phyloP scores from a whole-genome alignment of 768 basidiomycete species.

The Saitozyma podzolica region DNA sequence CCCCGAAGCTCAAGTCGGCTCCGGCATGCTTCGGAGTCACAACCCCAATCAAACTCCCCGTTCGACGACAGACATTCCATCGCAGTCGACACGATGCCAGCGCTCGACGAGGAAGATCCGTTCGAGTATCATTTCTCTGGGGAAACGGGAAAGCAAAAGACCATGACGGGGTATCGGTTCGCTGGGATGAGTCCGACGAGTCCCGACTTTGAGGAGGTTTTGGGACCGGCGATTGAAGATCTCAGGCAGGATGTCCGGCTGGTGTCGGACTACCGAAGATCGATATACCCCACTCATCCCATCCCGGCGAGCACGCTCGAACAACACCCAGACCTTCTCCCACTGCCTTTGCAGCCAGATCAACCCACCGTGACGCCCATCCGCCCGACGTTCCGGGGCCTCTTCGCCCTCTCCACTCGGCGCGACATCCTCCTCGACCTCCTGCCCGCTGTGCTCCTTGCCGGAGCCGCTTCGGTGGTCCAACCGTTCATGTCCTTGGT shows the following conservation, averaged over 20 bases:
- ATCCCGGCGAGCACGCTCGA: constrained; percentile 31
- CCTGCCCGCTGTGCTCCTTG: constrained; percentile 65
- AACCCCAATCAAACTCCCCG: constrained; percentile 24
- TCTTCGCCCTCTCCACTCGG: constrained; percentile 67
- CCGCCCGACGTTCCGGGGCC: constrained; percentile 62
- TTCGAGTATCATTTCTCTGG: not conserved
- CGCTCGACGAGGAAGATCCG: constrained; percentile 2
- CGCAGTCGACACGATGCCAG: constrained; percentile 3
- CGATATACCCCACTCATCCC: constrained; percentile 24
- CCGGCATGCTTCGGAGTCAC: constrained; percentile 7
- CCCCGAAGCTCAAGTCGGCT: constrained; percentile 13
- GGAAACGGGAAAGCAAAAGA: constrained; percentile 15
- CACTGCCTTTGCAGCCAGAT: not conserved
- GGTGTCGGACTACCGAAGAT: constrained; percentile 31
- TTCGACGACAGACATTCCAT: constrained; percentile 45
- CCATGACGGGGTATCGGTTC: constrained; percentile 36
- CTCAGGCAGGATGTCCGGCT: constrained; percentile 1
- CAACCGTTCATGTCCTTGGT: constrained; percentile 84
- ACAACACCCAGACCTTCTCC: constrained; percentile 29
- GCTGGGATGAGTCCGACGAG: constrained; percentile 18
- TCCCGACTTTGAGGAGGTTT: constrained; percentile 19
- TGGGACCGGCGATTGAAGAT: constrained; percentile 7
- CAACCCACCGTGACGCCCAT: constrained; percentile 16
- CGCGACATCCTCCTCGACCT: constrained; percentile 63
- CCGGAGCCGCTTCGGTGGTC: constrained; percentile 67